Evolutionary conservation across 1,284 basidiomycete genomes (phyloP), one percentile per base, ranked within the genome.

Genomic region (Leccinum solheimii): DNA sequence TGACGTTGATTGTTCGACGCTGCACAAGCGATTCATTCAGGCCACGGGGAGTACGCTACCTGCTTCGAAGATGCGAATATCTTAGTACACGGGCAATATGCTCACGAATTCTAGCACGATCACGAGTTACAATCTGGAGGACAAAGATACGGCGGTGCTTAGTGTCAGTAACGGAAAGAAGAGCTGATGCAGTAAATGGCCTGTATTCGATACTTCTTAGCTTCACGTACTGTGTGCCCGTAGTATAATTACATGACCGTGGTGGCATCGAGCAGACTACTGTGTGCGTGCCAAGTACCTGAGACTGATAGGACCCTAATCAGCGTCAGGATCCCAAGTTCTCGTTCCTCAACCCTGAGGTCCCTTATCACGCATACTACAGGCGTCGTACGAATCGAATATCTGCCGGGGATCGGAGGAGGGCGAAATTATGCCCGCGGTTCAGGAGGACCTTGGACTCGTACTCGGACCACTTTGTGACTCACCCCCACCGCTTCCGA

Each of bases 301-400:
- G 32, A 36, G 40, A 21, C 49, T 52, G 62, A 63, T 72, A 65
- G 57, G 60, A 34, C 27, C 27, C 27, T 27, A 27, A 27, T 27
- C 27, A 23, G 23, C 23, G 23, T 27, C 86, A 88, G 66, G 95
- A 98, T 81, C 93, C 95, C 66, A 95, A 97, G 78, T 98, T 98
- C 82, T 92, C 95, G 60, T 98, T 98, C 81, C 84, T 98, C 76
- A 95, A 95, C 79, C 86, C 91, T 62, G 87, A 87, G 60, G 96
- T 98, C 82, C 94, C 96, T 68, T 98, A 97, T 80, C 92, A 98
- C 86, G 91, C 92, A 65, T 98, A 98, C 80, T 98, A 98, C 76
- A 87, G 91, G 72, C 88, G 95, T 80, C 88, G 91, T 73, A 86
- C 95, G 78, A 89, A 92, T 58, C 86, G 85, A 71, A 84, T 93